Base-by-base conservation (phyloP, 495 filamentous ascomycete genomes). In the Trichoderma virens region DNA sequence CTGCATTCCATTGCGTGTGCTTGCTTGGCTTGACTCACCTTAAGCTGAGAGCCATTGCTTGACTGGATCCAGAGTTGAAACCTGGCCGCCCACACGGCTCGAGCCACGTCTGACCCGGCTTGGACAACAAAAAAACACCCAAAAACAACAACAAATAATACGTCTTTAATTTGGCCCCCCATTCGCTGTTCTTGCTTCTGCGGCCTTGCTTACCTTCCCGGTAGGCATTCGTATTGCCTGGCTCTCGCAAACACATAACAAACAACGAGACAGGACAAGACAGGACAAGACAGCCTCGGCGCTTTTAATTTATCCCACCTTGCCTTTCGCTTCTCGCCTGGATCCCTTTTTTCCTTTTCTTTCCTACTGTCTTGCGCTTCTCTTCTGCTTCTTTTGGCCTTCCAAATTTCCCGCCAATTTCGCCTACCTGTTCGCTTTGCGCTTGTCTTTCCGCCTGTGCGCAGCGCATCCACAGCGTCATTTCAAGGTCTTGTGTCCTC, bases 131-230 rank as follows among this genome's bases (percentile, higher is more conserved):
- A 56, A 31, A 14, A 27, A 13, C 20, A 27, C 51, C 51, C 25
- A 56, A 56, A 56, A 56, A 56, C 27, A 56, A 56, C 51, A 56
- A 56, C 51, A 56, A 56, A 56, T 56, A 56, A 14, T 56, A 5
- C 51, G 51, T 20, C 45, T 25, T 20, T 20, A n/a, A 51, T 41
- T 41, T 41, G 20, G 11, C 5, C 5, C 23, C 51, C 51, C 8
- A 30, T 56, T 30, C 25, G 51, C 51, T 56, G 51, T 13, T 18
- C 25, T 56, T 41, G 13, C 9, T 41, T 13, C 18, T 41, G 1
- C n/a, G 6, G 43, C 43, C 43, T 47, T 47, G 43, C 38, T 41
- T 56, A 27, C 25, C 51, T 16, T 5, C 32, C 32, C 11, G 11
- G 32, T 35, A 35, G 32, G 32, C 32, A 35, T 35, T 35, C 11